phyloP scores from a whole-genome alignment of 2,329 filamentous ascomycete species.

The Aspergillus floridensis region DNA sequence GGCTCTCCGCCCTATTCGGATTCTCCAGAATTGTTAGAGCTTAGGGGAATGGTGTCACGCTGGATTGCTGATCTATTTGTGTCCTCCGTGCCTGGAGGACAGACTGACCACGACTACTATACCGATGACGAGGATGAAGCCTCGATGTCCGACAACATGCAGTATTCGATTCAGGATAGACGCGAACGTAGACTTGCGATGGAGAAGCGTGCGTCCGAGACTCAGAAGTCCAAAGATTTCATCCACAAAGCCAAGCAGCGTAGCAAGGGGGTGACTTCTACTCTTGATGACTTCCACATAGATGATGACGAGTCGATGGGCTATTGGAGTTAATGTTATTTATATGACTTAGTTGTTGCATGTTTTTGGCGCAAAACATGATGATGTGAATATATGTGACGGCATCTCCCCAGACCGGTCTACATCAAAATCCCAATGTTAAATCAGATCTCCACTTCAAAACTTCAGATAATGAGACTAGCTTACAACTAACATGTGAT shows the following conservation, averaged over 20 bases:
- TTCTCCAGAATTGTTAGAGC: constrained; percentile 62
- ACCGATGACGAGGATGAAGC: constrained; percentile 14
- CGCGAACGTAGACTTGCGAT: constrained; percentile 34
- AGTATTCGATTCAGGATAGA: constrained; percentile 30
- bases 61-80: constrained; percentile 68
- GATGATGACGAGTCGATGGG: constrained; percentile 18
- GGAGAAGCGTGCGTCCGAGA: constrained; percentile 32
- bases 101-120: constrained; percentile 7
- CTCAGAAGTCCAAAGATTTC: constrained; percentile 33
- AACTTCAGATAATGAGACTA: not conserved
- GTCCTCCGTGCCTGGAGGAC: constrained; percentile 29
- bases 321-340: not conserved
- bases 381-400: not conserved
- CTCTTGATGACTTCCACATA: constrained; percentile 31
- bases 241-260: constrained; percentile 35
- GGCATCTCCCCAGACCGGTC: not conserved
- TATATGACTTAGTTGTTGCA: not conserved
- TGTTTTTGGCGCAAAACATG: not conserved
- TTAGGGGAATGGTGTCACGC: constrained; percentile 71
- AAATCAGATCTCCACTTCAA: no score
- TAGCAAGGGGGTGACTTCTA: constrained; percentile 29
- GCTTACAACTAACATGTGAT: not conserved
- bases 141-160: constrained; percentile 20
- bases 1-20: constrained; percentile 68
- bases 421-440: no score